Percentiles rank a stretch among this genome's conserved stretches.
phyloP scores from a whole-genome alignment of 148 eudicot genomes.

The Dysphania ambrosioides region DNA sequence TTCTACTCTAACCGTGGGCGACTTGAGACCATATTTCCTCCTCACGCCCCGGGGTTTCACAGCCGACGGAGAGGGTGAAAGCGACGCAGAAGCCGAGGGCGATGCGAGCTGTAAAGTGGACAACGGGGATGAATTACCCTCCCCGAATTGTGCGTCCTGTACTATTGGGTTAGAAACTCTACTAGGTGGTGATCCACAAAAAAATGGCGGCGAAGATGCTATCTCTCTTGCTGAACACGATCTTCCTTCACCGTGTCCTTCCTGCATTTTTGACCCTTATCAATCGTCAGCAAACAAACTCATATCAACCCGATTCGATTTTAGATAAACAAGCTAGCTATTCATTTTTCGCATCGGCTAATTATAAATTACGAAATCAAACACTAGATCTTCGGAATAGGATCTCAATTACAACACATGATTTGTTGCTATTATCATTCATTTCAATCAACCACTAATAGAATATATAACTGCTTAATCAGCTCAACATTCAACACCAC shows the following conservation, averaged over 20 bases:
- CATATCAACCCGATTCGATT: too few species aligned
- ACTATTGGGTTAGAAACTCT: conserved; percentile 58
- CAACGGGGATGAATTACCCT: conserved; percentile 34
- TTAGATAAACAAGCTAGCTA: too few species aligned
- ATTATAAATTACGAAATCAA: background rate
- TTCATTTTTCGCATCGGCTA: too few species aligned
- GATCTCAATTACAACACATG: too few species aligned
- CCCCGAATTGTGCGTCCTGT: conserved; percentile 42
- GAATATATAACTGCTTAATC: too few species aligned
- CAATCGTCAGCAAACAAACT: too few species aligned
- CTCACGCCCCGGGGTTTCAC: conserved; percentile 41
- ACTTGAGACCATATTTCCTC: conserved; percentile 50
- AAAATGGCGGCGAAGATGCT: conserved; percentile 49
- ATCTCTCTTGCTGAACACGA: conserved; percentile 28
- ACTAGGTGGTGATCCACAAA: conserved; percentile 52
- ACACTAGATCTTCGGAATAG: background rate
- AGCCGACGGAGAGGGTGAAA: conserved; percentile 41
- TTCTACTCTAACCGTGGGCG: conserved; percentile 59
- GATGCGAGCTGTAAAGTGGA: conserved; percentile 39
- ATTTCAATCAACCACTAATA: too few species aligned
- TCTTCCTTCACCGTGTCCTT: conserved; percentile 35
- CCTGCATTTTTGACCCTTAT: too few species aligned
- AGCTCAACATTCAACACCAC: background rate
- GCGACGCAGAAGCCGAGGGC: conserved; percentile 33
- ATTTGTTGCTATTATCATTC: too few species aligned